Evolutionary conservation across 2,329 filamentous ascomycete genomes (phyloP), one percentile per base, ranked within the genome.

Genomic region (Aspergillus awamori): DNA sequence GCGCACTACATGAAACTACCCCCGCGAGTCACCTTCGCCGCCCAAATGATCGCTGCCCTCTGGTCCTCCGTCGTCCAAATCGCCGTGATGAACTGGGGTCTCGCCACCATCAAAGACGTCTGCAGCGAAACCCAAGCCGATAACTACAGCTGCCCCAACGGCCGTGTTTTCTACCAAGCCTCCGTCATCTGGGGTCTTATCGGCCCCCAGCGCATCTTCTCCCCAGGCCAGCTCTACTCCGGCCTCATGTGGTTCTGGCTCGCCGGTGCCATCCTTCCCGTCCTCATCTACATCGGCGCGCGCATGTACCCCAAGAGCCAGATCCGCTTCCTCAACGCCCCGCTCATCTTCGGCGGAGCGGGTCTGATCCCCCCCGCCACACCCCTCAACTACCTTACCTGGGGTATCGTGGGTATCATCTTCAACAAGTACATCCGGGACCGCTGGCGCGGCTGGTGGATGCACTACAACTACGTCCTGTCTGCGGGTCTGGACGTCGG

Each of bases 401-500:
- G 89, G 89, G 88, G 86, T 4, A 72, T 86, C 26, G 85, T 89
- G 6, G 89, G 89, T 8, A 82, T 84, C 52, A 65, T 88, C 38
- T 92, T 92, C 79, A 90, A 91, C 76, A 88, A 84, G 68, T 86
- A 82, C 67, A 84, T 92, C 71, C 85, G 85, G 71, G 82, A 87
- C 60, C 82, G 84, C 63, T 89, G 84, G 76, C 84, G 82, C 4
- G 89, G 87, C 36, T 92, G 89, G 89, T 92, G 89, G 89, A 80
- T 89, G 74, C 86, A 88, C 74, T 92, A 91, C 79, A 92, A 92
- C 79, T 92, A 92, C 73, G 83, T 91, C 70, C 86, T 88, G 0
- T 90, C 88, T 20, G 89, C 89, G 0, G 89, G 87, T 1, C 78
- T 92, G 39, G 89, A 92, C 73, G 85, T 84, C 53, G 89, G 89